Evolutionary conservation across 148 eudicot genomes (phyloP).

Genomic region (Chenopodium formosanum): DNA sequence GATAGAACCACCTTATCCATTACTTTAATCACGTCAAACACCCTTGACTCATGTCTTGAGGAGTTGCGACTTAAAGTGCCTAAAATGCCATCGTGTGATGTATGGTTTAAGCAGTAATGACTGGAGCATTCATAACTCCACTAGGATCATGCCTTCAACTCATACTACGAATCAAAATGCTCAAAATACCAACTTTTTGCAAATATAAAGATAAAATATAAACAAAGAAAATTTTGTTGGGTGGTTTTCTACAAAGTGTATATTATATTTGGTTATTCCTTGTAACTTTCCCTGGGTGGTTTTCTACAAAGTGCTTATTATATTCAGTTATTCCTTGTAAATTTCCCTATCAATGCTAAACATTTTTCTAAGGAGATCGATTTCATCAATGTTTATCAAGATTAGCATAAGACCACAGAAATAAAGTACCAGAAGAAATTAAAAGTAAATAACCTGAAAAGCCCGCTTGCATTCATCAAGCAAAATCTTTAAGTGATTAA

Average conservation of each 20-base stretch:
- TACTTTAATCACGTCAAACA: neutral
- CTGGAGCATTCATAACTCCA: neutral
- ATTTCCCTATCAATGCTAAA: neutral
- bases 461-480: constrained; percentile 79
- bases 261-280: neutral
- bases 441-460: constrained; percentile 55
- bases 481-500: constrained; percentile 66
- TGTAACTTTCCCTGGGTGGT: neutral
- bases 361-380: neutral
- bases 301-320: neutral
- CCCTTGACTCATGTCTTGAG: neutral
- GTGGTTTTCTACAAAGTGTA: neutral
- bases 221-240: neutral
- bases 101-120: neutral
- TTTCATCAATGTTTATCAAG: neutral
- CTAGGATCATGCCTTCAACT: neutral
- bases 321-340: neutral
- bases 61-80: neutral
- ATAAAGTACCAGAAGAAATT: neutral
- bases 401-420: neutral
- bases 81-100: neutral
- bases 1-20: neutral
- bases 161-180: neutral
- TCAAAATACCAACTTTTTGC: neutral
- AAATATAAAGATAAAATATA: no score